Base-by-base conservation (phyloP, 108 stramenopile species). In the Nannochloropsis gaditana region DNA sequence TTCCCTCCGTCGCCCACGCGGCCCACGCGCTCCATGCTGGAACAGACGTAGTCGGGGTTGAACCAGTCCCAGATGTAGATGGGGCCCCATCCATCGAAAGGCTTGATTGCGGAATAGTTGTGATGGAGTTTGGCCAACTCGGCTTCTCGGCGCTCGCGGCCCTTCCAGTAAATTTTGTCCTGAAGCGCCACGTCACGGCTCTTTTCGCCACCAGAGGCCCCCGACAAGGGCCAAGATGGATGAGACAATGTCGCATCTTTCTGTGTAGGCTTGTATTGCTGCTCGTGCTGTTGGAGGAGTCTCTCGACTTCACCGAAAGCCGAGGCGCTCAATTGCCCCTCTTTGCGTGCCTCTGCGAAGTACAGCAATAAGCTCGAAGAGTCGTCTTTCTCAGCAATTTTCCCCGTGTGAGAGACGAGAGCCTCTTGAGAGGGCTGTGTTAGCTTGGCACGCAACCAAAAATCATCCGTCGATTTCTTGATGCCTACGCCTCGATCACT, bases 1-100 rank as follows among this genome's bases (percentile, higher is more conserved):
- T 86, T 86, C 11, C 86, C 86, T 19, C 86, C 86, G 19, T 86
- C 86, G n/a, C 86, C 86, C 5, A 86, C 86, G 9, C 81, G n/a
- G 21, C 86, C 86, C 44, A 86, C 45, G 19, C 86, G 44, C 9
- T 83, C 43, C 45, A 80, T 80, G 6, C 44, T 82, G 41, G 86
- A 82, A 8, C 86, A 86, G 11, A 73, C 15, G n/a, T 73, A n/a
- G 8, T 73, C 59, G 19, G 59, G 59, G 8, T 43, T 45, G 9
- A 82, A 82, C 45, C 43, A 82, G 21, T 82, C 82, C 82, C 82
- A 82, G 19, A 82, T 82, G 82, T 82, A 45, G 5, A 82, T 73
- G n/a, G 59, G 59, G 2, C 59, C 59, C 59, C 59, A 73, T 15
- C 59, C n/a, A 73, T 73, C n/a, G 59, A 73, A 73, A 6, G 59